Evolutionary conservation across 306 rosid genomes (phyloP), one percentile per base, ranked within the genome.

Genomic region (Gleditsia sinensis): DNA sequence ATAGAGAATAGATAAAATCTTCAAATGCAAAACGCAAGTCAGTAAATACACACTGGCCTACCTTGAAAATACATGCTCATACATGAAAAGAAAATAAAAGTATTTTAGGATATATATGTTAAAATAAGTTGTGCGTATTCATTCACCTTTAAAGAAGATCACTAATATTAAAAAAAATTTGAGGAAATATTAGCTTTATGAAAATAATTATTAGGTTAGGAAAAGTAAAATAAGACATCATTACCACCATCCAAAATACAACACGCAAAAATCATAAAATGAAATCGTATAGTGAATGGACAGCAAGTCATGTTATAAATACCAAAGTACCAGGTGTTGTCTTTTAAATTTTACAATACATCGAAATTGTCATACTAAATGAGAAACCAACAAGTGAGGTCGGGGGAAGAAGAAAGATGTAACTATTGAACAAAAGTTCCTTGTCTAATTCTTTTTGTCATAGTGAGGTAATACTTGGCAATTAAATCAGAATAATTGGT

Each of bases 321-420:
- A 34, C 6, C 3, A 2, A 43, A 23, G 12, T 28, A 53, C 28
- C 0, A 0, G 23, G 6, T 75, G 24, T 37, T 50, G 43, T 13
- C 42, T 17, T 62, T 63, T 36, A 25, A 37, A 13, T 13, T 43
- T 8, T 33, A 17, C 12, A 30, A 4, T n/a, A 42, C 50, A 71
- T 30, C 50, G n/a, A 51, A 45, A 78, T 64, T 43, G 69, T 33
- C 33, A 28, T 69, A n/a, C n/a, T n/a, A 54, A 39, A 19, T 28
- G 54, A 72, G 56, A 70, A 54, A 39, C 40, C 17, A 5, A 57
- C 49, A 9, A 3, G 69, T 42, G 72, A 19, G 16, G 16, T 28
- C 2, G 28, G 24, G 25, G 5, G 11, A 13, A 56, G 37, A 56
- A 33, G 43, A 39, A 16, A 49, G 56, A 8, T 0, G 9, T 30